phyloP scores from a whole-genome alignment of 805 yeast genomes.

The Yamadazyma olivae region DNA sequence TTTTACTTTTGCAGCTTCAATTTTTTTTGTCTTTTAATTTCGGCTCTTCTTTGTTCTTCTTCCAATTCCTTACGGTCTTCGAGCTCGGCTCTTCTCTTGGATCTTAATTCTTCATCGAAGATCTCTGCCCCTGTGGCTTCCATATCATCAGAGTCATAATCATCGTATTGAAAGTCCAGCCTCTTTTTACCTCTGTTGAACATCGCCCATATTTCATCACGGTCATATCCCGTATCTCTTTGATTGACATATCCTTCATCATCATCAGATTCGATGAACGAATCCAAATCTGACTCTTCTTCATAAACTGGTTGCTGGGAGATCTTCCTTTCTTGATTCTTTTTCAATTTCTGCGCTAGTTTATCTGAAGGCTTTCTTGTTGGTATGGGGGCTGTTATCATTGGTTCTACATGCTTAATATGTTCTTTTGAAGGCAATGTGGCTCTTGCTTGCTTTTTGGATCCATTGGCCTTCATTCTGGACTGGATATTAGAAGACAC shows the following conservation, averaged over 20 bases:
- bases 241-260: conserved; percentile 40
- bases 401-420: neutral
- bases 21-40: conserved; percentile 18
- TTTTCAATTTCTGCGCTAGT: conserved; percentile 45
- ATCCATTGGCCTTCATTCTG: neutral
- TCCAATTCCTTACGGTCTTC: conserved; percentile 77
- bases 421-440: neutral
- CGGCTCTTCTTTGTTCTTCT: conserved; percentile 48
- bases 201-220: conserved; percentile 88
- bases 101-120: conserved; percentile 72
- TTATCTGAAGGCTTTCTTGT: conserved; percentile 58
- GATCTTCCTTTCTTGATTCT: conserved; percentile 14
- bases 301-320: neutral
- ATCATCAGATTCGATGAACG: conserved; percentile 56
- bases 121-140: conserved; percentile 93
- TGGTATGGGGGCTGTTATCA: conserved; percentile 30
- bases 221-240: conserved; percentile 52
- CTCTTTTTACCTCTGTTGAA: conserved; percentile 66
- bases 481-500: neutral
- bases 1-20: conserved; percentile 3
- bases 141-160: conserved; percentile 64
- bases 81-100: conserved; percentile 62
- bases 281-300: conserved; percentile 24
- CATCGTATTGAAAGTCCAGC: conserved; percentile 38
- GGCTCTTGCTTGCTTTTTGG: too few species aligned